Conservation (phyloP, 371 early-diverging fungal genomes). For the Parasitella parasitica region DNA sequence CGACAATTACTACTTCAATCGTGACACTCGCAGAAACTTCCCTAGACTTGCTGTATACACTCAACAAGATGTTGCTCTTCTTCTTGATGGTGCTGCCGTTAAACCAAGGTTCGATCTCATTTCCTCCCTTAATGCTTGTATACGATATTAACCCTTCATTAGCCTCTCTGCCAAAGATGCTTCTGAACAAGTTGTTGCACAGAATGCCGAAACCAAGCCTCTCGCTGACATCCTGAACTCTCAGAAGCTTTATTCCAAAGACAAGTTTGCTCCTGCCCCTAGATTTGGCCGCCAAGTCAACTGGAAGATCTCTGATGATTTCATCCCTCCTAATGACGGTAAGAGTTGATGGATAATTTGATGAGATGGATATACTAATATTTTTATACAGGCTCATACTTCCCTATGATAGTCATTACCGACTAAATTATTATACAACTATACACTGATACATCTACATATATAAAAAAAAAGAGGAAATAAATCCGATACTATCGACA, state of each 20-base stretch:
- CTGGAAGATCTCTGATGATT: constrained; percentile 50
- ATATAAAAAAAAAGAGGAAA: not conserved
- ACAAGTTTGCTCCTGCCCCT: constrained; percentile 42
- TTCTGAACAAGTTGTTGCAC: constrained; percentile 12
- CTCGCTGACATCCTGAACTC: constrained; percentile 43
- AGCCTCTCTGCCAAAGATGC: constrained; percentile 33
- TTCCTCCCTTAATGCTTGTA: no score
- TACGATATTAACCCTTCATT: no score
- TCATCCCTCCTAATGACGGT: constrained; percentile 49
- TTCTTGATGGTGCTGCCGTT: constrained; percentile 53
- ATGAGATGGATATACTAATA: not conserved
- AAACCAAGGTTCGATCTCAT: constrained; percentile 52
- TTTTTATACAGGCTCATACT: constrained; percentile 30
- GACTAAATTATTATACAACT: constrained; percentile 8
- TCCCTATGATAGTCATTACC: constrained; percentile 38
- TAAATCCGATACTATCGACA: not conserved
- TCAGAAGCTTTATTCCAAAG: constrained; percentile 33
- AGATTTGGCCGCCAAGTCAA: constrained; percentile 38
- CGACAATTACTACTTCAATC: constrained; percentile 87
- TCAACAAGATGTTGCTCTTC: constrained; percentile 72
- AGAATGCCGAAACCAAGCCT: constrained; percentile 32
- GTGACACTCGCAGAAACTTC: constrained; percentile 89
- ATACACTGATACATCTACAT: not conserved
- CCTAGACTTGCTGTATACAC: constrained; percentile 86
- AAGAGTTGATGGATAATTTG: constrained; percentile 1